These are phyloP conservation scores for Ogataea salicorniae DNA, from an alignment of 805 yeast species.

Conservation along the genomic window DNA sequence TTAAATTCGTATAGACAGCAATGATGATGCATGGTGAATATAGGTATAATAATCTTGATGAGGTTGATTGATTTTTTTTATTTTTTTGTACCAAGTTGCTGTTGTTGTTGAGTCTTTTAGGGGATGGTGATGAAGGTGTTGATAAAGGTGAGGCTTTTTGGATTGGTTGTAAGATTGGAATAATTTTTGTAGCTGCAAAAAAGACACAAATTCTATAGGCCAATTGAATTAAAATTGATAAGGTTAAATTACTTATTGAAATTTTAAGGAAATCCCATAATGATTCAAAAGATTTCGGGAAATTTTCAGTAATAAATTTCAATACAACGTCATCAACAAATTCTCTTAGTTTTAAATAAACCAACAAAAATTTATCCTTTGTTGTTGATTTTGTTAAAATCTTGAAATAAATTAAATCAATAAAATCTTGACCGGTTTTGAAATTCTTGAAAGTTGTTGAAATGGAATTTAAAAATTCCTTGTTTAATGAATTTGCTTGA, in stretches of 20 bases:
- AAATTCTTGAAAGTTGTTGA: slow-evolving; percentile 24
- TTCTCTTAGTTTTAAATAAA: slow-evolving; percentile 21
- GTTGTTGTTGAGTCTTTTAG: slow-evolving; percentile 4
- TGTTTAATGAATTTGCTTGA: slow-evolving; percentile 26
- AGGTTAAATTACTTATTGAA: slow-evolving; percentile 60
- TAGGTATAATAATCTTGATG: slow-evolving; percentile 64
- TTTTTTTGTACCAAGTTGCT: background rate
- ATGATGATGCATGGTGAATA: slow-evolving; percentile 92
- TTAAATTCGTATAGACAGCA: slow-evolving; percentile 90
- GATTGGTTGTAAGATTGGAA: slow-evolving; percentile 50
- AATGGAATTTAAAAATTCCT: slow-evolving; percentile 30
- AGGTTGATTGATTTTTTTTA: slow-evolving; percentile 18
- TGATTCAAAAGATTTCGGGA: slow-evolving; percentile 48
- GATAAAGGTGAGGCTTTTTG: slow-evolving; percentile 15
- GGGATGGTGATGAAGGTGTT: slow-evolving; percentile 19
- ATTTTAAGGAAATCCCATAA: slow-evolving; percentile 49
- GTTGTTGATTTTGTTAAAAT: slow-evolving; percentile 14
- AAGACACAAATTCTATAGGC: slow-evolving; percentile 84
- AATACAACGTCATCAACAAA: slow-evolving; percentile 23
- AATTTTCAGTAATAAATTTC: slow-evolving; percentile 44
- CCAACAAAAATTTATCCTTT: slow-evolving; percentile 15
- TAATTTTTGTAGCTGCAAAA: slow-evolving; percentile 85
- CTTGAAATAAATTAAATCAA: slow-evolving; percentile 14
- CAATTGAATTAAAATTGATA: slow-evolving; percentile 75
- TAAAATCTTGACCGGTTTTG: slow-evolving; percentile 15